Percentiles rank a stretch among this genome's conserved stretches.
Conservation (phyloP, 2,329 filamentous ascomycete genomes). For the Amylocarpus encephaloides region DNA sequence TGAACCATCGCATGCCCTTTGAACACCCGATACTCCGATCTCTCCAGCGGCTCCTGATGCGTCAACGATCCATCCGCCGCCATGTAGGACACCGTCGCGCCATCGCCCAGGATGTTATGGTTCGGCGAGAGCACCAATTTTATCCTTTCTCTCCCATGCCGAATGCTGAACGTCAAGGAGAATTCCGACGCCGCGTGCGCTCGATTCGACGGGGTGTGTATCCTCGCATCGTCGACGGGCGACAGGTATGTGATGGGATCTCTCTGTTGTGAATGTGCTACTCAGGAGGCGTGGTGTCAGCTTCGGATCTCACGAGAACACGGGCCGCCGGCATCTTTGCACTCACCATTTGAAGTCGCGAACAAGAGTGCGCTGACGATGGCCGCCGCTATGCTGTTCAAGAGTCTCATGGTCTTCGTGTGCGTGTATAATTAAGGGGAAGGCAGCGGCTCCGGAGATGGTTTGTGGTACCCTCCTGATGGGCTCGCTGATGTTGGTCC, state of each 20-base stretch:
- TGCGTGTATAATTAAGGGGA: neutral
- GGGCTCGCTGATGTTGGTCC: no score
- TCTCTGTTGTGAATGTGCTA: constrained; percentile 66
- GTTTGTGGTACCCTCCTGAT: no score
- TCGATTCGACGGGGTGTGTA: constrained; percentile 72
- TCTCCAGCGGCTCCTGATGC: constrained; percentile 61
- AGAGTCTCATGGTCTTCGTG: constrained; percentile 14
- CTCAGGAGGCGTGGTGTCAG: constrained; percentile 6
- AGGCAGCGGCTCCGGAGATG: no score
- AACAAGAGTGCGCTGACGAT: constrained; percentile 22
- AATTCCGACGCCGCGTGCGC: constrained; percentile 78
- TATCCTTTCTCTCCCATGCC: constrained; percentile 60
- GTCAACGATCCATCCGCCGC: constrained; percentile 63
- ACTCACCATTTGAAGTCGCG: constrained; percentile 17
- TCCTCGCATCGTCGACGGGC: constrained; percentile 64
- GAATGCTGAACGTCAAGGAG: constrained; percentile 74
- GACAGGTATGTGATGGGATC: constrained; percentile 72
- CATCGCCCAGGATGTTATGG: constrained; percentile 76
- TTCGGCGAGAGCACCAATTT: constrained; percentile 83
- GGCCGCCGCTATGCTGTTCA: constrained; percentile 21
- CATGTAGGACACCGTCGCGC: constrained; percentile 68
- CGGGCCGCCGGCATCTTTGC: neutral
- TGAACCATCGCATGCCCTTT: constrained; percentile 72
- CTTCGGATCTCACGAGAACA: neutral
- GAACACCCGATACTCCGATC: constrained; percentile 74